Evolutionary conservation across 805 yeast species (phyloP), one percentile per base, ranked within the genome.

Genomic region (Starmera quercuum): DNA sequence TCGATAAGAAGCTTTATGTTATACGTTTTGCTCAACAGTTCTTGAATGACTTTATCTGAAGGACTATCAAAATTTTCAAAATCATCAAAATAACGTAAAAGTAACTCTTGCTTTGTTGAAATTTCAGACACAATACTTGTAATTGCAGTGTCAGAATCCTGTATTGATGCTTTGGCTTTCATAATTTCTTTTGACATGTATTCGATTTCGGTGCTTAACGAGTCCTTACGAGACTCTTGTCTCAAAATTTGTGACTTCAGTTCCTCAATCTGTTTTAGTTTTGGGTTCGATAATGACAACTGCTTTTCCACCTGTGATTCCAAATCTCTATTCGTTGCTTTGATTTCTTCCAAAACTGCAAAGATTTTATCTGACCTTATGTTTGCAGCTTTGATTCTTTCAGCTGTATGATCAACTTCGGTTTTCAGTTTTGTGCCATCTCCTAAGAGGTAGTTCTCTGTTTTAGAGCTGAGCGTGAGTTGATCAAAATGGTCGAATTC

Each of bases 131-230:
- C 38, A 2, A 56, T 33, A 3, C 42, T 35, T 18, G 39, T 26
- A 6, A 66, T 58, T 25, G 55, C 61, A 2, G 29, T 30, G 2
- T 58, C 49, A 1, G 78, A 66, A 13, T 73, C 80, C 10, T 42
- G 41, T 0, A 70, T 63, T 0, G 86, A 68, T 7, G 54, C 56
- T 9, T 53, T 44, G 0, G 86, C 81, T 33, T 75, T 69, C 14
- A 55, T 56, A 20, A 74, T 67, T 50, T 83, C 90, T 20, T 61
- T 63, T 7, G 54, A 47, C 75, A 78, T 80, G 54, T 83, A 87
- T 32, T 63, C 71, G 30, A 65, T 69, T 46, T 86, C 95, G 23
- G 73, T 74, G 2, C 54, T 53, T 28, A 66, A 64, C 6, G 77
- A 63, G 18, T 66, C 67, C 2, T 69, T 46, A 40, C 66, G 66